A percentile compares a stretch with the other conserved stretches of the same genome.
These are phyloP conservation scores for Gigaspora rosea DNA, from an alignment of 192 early-diverging fungal species.

Conservation along the genomic window DNA sequence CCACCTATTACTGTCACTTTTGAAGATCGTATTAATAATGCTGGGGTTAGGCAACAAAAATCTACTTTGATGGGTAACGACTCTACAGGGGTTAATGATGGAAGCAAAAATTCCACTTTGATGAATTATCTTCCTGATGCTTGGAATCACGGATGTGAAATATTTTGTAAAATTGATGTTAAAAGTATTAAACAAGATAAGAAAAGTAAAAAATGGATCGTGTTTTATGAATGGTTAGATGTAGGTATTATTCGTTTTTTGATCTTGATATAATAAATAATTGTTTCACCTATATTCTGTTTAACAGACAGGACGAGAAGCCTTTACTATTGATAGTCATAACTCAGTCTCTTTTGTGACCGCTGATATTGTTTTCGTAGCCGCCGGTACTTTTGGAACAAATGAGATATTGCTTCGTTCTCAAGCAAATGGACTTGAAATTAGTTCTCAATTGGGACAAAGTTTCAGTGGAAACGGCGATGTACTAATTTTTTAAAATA, in stretches of 20 bases:
- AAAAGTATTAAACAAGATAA: slow-evolving; percentile 38
- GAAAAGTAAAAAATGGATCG: slow-evolving; percentile 37
- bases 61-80: slow-evolving; percentile 50
- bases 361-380: slow-evolving; percentile 46
- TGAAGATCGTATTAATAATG: slow-evolving; percentile 44
- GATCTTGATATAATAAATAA: background rate
- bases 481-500: slow-evolving; percentile 37
- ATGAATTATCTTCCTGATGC: slow-evolving; percentile 53
- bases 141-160: slow-evolving; percentile 53
- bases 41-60: slow-evolving; percentile 41
- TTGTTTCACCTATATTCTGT: background rate
- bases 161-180: slow-evolving; percentile 42
- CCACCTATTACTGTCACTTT: slow-evolving; percentile 46
- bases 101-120: slow-evolving; percentile 48
- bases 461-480: slow-evolving; percentile 51
- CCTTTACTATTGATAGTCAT: background rate
- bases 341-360: slow-evolving; percentile 45
- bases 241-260: background rate
- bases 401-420: slow-evolving; percentile 48
- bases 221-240: slow-evolving; percentile 51
- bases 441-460: slow-evolving; percentile 43
- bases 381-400: slow-evolving; percentile 46
- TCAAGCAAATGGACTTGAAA: slow-evolving; percentile 36
- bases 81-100: slow-evolving; percentile 48
- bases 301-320: background rate